phyloP scores from a whole-genome alignment of 2,329 filamentous ascomycete genomes.

The Ophiostoma pallidulum region DNA sequence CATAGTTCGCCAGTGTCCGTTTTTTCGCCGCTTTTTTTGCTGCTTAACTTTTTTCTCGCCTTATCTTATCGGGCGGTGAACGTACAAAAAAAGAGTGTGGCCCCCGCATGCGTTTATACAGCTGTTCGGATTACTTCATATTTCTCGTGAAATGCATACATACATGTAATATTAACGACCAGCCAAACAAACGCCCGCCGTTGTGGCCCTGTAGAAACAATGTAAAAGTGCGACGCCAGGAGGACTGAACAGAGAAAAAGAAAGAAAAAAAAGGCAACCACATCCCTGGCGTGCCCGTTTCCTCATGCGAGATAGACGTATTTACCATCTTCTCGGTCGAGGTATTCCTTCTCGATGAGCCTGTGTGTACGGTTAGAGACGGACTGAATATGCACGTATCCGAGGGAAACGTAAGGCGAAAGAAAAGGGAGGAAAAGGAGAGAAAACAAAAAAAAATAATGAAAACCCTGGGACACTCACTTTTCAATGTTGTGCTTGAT shows the following conservation, averaged over 20 bases:
- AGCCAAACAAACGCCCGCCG: no score
- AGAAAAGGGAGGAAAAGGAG: slow-evolving; percentile 1
- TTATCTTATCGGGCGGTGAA: slow-evolving; percentile 18
- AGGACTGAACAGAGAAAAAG: no score
- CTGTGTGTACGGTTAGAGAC: slow-evolving; percentile 39
- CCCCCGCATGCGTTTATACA: neutral
- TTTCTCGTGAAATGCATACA: no score
- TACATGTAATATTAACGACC: no score
- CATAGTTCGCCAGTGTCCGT: neutral
- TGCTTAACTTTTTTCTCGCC: slow-evolving; percentile 10
- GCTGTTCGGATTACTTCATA: no score
- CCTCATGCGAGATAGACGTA: slow-evolving; percentile 61
- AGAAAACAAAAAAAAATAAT: no score
- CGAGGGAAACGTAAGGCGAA: slow-evolving; percentile 1
- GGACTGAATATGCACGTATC: neutral
- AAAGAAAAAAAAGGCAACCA: no score
- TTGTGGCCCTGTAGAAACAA: no score
- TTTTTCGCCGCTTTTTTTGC: slow-evolving; percentile 8
- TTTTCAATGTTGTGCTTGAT: slow-evolving; percentile 98
- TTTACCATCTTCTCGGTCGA: slow-evolving; percentile 64
- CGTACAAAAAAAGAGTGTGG: neutral
- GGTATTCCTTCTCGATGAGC: slow-evolving; percentile 87
- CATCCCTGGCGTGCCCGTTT: no score
- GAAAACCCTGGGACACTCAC: no score
- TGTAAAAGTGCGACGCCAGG: no score